Evolutionary conservation across 257 asterid species (phyloP).

Genomic region (Paraleonurus japonicus): DNA sequence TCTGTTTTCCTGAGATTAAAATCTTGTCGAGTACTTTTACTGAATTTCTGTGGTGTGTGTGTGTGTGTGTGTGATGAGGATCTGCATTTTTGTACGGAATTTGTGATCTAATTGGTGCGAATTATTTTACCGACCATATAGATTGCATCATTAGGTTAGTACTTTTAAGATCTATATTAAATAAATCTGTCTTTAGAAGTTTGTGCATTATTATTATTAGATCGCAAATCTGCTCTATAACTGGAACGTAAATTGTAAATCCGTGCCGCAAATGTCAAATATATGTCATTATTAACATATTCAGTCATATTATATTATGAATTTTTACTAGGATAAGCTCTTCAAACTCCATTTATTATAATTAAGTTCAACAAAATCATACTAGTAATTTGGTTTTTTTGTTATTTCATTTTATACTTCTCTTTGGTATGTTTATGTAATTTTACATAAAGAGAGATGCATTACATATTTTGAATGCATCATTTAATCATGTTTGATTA

Average conservation of each 20-base stretch:
- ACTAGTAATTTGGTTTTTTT: too few relatives aligned
- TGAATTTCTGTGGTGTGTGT: not conserved
- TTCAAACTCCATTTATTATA: not conserved
- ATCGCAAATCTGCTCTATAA: not conserved
- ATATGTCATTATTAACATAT: not conserved
- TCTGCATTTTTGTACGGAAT: constrained; percentile 5
- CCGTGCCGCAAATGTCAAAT: not conserved
- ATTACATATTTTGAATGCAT: not conserved
- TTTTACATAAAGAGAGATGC: not conserved
- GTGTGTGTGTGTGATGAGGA: constrained; percentile 1
- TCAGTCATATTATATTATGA: not conserved
- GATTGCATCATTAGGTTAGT: not conserved
- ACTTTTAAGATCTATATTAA: constrained; percentile 17
- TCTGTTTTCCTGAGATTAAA: constrained; percentile 13
- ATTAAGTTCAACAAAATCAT: not conserved
- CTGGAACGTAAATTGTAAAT: not conserved
- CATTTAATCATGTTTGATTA: not conserved
- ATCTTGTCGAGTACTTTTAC: constrained; percentile 18
- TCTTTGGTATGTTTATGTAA: not conserved
- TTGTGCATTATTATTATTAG: constrained; percentile 5
- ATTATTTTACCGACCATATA: not conserved
- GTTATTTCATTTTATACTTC: not conserved
- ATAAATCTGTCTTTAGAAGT: not conserved
- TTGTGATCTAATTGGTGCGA: not conserved
- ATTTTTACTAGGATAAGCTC: not conserved